Evolutionary conservation across 208 protist species (phyloP), one percentile per base, ranked within the genome.

Genomic region (Borovskyia barvae): DNA sequence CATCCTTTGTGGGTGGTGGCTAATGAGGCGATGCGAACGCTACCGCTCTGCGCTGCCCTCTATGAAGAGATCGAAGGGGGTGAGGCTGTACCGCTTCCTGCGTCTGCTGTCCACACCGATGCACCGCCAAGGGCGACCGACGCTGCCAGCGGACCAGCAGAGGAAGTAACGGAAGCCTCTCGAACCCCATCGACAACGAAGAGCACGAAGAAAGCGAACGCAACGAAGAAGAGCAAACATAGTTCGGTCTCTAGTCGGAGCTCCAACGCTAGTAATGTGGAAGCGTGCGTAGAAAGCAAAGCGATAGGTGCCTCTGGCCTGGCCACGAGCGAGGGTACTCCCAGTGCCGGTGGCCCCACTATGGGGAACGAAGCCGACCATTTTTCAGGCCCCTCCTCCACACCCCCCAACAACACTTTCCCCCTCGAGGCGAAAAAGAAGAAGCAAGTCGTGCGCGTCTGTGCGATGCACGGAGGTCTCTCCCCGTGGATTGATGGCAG

Each of bases 401-500:
- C 9, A 5, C 22, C n/a, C 7, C 33, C 46, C 17, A 20, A 12
- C 54, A 64, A 24, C 33, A 20, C 12, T 8, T 58, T 33, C 55
- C 41, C 52, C 19, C 3, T 39, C 17, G 30, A 20, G 49, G 26
- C 40, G 28, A 54, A 47, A 30, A 40, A 46, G 60, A 57, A 26
- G 28, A 63, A 56, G 41, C 48, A 69, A 41, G 56, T 77, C 33
- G 66, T 85, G 62, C 68, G 77, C 19, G 59, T 99, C 29, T 99
- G 99, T 67, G 99, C 98, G 33, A 98, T 98, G 78, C 98, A 99
- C 74, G 98, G 97, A 41, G 98, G 98, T 17, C 82, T 99, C 7
- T 98, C 95, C 0, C 98, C 98, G 17, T 90, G 71, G 50, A 91
- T 99, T 58, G 82, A 99, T 5, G 82, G 97, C 49, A 88, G 85